Conservation (phyloP, 164 flowering plant species). For the Sextonia rubra region DNA sequence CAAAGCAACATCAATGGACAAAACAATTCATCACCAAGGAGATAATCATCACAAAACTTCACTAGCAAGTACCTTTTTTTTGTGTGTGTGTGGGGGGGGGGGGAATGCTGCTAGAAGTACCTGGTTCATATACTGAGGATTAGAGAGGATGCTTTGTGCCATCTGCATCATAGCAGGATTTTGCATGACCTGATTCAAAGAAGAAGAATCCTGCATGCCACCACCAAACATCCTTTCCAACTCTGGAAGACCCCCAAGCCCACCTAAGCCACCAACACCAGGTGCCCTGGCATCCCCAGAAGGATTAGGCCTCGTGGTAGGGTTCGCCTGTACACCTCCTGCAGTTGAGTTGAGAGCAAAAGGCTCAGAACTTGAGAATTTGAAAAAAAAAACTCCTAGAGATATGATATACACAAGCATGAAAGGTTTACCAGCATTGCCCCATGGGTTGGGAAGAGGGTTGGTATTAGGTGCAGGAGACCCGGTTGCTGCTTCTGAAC, state of each 20-base stretch:
- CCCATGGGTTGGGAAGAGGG: slow-evolving; percentile 95
- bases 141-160: slow-evolving; percentile 66
- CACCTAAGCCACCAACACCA: slow-evolving; percentile 55
- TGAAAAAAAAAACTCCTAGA: neutral
- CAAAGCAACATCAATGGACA: slow-evolving; percentile 1
- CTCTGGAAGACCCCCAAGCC: slow-evolving; percentile 54
- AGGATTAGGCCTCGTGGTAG: slow-evolving; percentile 42
- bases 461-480: slow-evolving; percentile 69
- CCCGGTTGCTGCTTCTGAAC: slow-evolving; percentile 43
- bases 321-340: slow-evolving; percentile 60
- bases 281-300: slow-evolving; percentile 54
- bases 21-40: neutral
- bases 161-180: slow-evolving; percentile 87
- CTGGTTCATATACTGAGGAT: slow-evolving; percentile 67
- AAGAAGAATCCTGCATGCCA: slow-evolving; percentile 51
- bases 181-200: slow-evolving; percentile 68
- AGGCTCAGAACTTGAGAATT: neutral
- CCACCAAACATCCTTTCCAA: slow-evolving; percentile 53
- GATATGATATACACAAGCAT: neutral
- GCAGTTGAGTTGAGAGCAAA: slow-evolving; percentile 11
- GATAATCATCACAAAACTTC: too few species aligned
- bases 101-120: slow-evolving; percentile 17
- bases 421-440: slow-evolving; percentile 16
- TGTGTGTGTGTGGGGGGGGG: too few species aligned
- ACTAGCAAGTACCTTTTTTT: neutral